These are phyloP conservation scores for Albatrellus sp. DNA, from an alignment of 1,284 basidiomycete species.

Conservation along the genomic window DNA sequence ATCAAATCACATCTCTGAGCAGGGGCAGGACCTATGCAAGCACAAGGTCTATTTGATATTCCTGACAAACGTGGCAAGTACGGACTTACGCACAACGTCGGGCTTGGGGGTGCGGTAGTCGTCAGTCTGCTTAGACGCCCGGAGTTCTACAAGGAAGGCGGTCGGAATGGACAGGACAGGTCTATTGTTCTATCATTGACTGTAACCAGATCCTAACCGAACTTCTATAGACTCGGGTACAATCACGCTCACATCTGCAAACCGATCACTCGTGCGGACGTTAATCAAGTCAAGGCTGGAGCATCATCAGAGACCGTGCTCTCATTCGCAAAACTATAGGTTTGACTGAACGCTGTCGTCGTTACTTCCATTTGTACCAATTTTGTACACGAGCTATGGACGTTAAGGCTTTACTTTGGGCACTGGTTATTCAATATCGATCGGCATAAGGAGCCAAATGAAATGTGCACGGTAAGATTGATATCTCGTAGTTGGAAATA, in stretches of 20 bases:
- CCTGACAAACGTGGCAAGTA: slow-evolving; percentile 61
- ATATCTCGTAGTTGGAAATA: too few relatives aligned
- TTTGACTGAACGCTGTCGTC: background rate
- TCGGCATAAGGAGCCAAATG: too few relatives aligned
- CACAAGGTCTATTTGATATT: slow-evolving; percentile 51
- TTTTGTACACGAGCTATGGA: too few relatives aligned
- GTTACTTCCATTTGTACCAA: too few relatives aligned
- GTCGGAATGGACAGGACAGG: slow-evolving; percentile 56
- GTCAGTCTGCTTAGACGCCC: slow-evolving; percentile 63
- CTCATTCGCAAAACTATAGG: slow-evolving; percentile 24
- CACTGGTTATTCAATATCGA: too few relatives aligned
- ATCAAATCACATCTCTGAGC: slow-evolving; percentile 3
- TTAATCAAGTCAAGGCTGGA: slow-evolving; percentile 61
- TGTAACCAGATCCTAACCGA: slow-evolving; percentile 1
- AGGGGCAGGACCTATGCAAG: slow-evolving; percentile 80
- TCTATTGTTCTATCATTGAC: slow-evolving; percentile 16
- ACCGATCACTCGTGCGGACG: slow-evolving; percentile 45
- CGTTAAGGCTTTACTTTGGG: too few relatives aligned
- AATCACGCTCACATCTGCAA: slow-evolving; percentile 65
- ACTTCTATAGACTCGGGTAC: slow-evolving; percentile 51
- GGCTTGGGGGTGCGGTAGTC: slow-evolving; percentile 71
- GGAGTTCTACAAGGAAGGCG: slow-evolving; percentile 54
- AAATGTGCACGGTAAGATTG: too few relatives aligned
- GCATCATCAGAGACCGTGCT: slow-evolving; percentile 28
- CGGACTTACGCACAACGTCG: slow-evolving; percentile 76